Evolutionary conservation across 164 flowering plant genomes (phyloP).

Genomic region (Tinospora cordifolia): DNA sequence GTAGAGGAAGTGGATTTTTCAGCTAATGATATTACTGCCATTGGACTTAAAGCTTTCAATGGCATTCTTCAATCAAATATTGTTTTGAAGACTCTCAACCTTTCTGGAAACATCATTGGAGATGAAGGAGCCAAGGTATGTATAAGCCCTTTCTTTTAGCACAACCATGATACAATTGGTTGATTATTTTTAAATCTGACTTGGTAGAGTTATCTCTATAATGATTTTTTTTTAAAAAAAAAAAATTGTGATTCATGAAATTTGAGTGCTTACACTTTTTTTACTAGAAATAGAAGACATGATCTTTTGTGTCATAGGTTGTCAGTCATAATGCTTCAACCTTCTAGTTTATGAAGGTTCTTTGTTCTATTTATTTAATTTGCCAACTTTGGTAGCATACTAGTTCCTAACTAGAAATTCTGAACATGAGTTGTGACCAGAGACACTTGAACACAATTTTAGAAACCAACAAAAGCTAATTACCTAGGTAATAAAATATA

Average conservation of each 20-base stretch:
- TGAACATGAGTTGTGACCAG: too few relatives aligned
- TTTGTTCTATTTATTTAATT: too few relatives aligned
- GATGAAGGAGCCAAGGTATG: conserved; percentile 97
- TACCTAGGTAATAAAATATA: too few relatives aligned
- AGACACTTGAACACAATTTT: too few relatives aligned
- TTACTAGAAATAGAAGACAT: not conserved
- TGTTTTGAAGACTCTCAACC: conserved; percentile 63
- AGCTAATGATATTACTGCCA: conserved; percentile 89
- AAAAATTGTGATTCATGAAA: not conserved
- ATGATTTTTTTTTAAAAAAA: too few relatives aligned
- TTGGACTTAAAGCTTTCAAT: conserved; percentile 89
- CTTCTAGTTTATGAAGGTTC: not conserved
- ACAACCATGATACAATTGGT: not conserved
- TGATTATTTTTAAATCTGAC: not conserved
- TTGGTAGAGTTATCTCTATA: not conserved
- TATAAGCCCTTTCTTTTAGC: not conserved
- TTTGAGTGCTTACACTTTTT: not conserved
- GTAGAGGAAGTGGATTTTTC: conserved; percentile 89
- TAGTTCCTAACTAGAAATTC: too few relatives aligned
- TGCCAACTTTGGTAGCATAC: too few relatives aligned
- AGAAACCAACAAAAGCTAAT: too few relatives aligned
- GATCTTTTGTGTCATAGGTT: not conserved
- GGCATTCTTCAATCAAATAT: conserved; percentile 82
- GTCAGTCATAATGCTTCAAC: not conserved
- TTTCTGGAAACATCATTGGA: conserved; percentile 88